Percentiles rank a stretch among this genome's conserved stretches.
Evolutionary conservation across 2,329 filamentous ascomycete species (phyloP).

Genomic region (Penicillium concentricum): DNA sequence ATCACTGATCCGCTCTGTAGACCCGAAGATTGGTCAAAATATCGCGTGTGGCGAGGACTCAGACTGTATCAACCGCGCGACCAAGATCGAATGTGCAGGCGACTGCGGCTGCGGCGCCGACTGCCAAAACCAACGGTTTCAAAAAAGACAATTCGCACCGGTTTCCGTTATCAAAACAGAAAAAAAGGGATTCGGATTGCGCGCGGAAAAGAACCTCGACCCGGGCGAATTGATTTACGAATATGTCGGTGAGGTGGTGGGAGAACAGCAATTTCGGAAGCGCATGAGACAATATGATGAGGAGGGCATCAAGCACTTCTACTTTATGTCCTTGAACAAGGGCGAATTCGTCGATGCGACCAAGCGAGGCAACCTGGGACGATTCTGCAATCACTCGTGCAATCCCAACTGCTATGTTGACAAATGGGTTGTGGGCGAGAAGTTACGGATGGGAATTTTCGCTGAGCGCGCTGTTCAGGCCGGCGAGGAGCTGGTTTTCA

Average conservation of each 20-base stretch:
- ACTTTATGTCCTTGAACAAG: constrained; percentile 98
- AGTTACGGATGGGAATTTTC: constrained; percentile 98
- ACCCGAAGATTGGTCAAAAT: constrained; percentile 59
- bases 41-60: constrained; percentile 91
- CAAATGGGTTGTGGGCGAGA: constrained; percentile 98
- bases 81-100: constrained; percentile 91
- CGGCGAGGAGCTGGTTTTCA: constrained; percentile 95
- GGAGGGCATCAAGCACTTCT: constrained; percentile 98
- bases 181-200: constrained; percentile 93
- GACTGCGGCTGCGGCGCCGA: constrained; percentile 83
- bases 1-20: constrained; percentile 44
- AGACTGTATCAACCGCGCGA: constrained; percentile 97
- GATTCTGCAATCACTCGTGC: constrained; percentile 99
- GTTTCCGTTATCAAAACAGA: constrained; percentile 97
- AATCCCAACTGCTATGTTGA: constrained; percentile 99
- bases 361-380: constrained; percentile 90
- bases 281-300: constrained; percentile 93
- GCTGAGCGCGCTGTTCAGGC: constrained; percentile 78
- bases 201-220: constrained; percentile 73
- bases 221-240: constrained; percentile 94
- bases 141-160: constrained; percentile 81
- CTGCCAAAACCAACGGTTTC: constrained; percentile 94
- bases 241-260: constrained; percentile 98
- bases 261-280: constrained; percentile 81
- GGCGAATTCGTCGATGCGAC: constrained; percentile 97